Base-by-base conservation (phyloP, 1,284 basidiomycete species). In the Apiotrichum siamense region DNA sequence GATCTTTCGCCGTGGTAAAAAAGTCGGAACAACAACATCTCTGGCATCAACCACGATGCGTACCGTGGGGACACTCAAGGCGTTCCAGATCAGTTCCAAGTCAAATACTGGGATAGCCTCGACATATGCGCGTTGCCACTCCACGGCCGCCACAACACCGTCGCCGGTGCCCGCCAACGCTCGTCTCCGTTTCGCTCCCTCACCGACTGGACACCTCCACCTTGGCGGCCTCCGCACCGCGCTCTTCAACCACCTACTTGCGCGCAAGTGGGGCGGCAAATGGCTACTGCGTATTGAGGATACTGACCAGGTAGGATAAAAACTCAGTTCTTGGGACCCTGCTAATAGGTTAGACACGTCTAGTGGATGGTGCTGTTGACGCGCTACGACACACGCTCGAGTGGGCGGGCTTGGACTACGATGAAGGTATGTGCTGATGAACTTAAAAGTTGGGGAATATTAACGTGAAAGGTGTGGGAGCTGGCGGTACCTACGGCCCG, bases 191-290 rank as follows among this genome's bases (percentile, higher is more conserved):
- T 98, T 99, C 72, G 94, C 94, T 0, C 94, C 96, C 0, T 97
- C 94, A 0, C 96, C 96, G 0, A 99, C 96, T 0, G 94, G 96
- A 3, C 81, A 85, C 41, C 78, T 98, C 2, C 94, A 98, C 73
- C 83, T 99, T 1, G 94, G 94, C 2, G 94, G 96, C 0, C 81
- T 99, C n/a, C 77, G 96, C 18, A 98, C 93, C 43, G 96, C 93
- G 0, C 77, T 98, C 4, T 93, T 93, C 76, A 98, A 98, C 69
- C 81, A 97, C 65, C 75, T 97, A 0, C 84, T 87, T 52, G 88
- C 92, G 1, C 80, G 81, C 60, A 89, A 87, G 65, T 77, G 82
- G 25, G 82, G 81, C 2, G 93, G 92, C 2, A 85, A 85, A 65
- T 97, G 89, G 52, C 81, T 97, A 31, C 75, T 97, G 54, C 79